phyloP scores from a whole-genome alignment of 2,329 filamentous ascomycete genomes.

The Didymella pomorum region DNA sequence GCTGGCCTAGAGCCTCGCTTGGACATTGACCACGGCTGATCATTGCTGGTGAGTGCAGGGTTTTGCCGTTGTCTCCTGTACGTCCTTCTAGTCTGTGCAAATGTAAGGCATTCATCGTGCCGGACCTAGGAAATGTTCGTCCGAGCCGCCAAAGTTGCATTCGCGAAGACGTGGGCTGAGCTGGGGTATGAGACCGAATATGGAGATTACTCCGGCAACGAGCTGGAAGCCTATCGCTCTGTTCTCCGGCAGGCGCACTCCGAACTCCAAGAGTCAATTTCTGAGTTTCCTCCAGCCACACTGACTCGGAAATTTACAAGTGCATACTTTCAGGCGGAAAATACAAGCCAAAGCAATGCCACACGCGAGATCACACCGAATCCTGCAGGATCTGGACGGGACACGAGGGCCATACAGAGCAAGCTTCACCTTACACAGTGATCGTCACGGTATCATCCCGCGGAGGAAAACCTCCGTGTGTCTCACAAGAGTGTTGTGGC shows the following conservation, averaged over 20 bases:
- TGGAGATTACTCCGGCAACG: background rate
- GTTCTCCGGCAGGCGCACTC: background rate
- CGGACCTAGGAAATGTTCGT: background rate
- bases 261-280: background rate
- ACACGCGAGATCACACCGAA: background rate
- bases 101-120: no score
- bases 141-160: background rate
- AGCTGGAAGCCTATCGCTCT: background rate
- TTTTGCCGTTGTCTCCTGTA: background rate
- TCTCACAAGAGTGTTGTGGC: background rate
- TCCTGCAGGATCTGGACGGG: background rate
- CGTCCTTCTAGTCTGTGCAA: background rate
- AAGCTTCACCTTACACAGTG: background rate
- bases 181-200: background rate
- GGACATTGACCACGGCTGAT: background rate
- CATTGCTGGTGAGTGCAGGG: background rate
- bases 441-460: background rate
- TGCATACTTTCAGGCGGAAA: background rate
- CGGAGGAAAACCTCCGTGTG: background rate
- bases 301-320: background rate
- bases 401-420: background rate
- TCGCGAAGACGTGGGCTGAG: background rate
- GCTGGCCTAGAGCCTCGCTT: background rate
- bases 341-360: background rate
- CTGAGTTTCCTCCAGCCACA: background rate